A percentile compares a stretch with the other conserved stretches of the same genome.
Evolutionary conservation across 495 filamentous ascomycete species (phyloP).

Genomic region (Margaritispora aquatica): DNA sequence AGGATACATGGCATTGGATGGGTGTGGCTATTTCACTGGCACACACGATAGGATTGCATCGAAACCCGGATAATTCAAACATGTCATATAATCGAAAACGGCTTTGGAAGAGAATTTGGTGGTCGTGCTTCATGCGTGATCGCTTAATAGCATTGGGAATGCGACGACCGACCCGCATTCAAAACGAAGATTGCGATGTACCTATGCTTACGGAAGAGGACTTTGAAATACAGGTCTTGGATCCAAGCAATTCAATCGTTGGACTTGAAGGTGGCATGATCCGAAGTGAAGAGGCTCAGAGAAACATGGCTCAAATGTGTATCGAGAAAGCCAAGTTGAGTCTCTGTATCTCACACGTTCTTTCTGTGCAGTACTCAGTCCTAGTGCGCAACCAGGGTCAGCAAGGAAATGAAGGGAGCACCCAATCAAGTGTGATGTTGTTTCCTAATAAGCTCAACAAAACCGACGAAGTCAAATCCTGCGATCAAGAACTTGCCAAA

Average conservation of each 20-base stretch:
- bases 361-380: slow-evolving; percentile 85
- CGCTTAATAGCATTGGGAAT: slow-evolving; percentile 83
- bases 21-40: slow-evolving; percentile 77
- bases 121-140: slow-evolving; percentile 89
- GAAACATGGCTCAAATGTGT: slow-evolving; percentile 75
- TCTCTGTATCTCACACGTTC: slow-evolving; percentile 74
- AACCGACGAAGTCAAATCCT: slow-evolving; percentile 62
- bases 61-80: slow-evolving; percentile 66
- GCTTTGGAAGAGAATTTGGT: slow-evolving; percentile 90
- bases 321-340: slow-evolving; percentile 90
- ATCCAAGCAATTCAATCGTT: slow-evolving; percentile 58
- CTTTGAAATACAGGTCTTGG: slow-evolving; percentile 67
- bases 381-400: slow-evolving; percentile 69
- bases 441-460: slow-evolving; percentile 77
- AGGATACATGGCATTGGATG: slow-evolving; percentile 92
- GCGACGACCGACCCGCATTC: slow-evolving; percentile 82
- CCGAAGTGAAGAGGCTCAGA: slow-evolving; percentile 58
- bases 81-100: slow-evolving; percentile 65
- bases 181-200: slow-evolving; percentile 84
- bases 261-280: slow-evolving; percentile 59
- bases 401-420: slow-evolving; percentile 54
- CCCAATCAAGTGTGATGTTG: slow-evolving; percentile 81
- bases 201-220: slow-evolving; percentile 79
- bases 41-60: slow-evolving; percentile 78
- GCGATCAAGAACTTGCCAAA: slow-evolving; percentile 64